A percentile compares a stretch with the other conserved stretches of the same genome.
Conservation (phyloP, 345 rosid genomes). For the Eucalyptus viminalis region DNA sequence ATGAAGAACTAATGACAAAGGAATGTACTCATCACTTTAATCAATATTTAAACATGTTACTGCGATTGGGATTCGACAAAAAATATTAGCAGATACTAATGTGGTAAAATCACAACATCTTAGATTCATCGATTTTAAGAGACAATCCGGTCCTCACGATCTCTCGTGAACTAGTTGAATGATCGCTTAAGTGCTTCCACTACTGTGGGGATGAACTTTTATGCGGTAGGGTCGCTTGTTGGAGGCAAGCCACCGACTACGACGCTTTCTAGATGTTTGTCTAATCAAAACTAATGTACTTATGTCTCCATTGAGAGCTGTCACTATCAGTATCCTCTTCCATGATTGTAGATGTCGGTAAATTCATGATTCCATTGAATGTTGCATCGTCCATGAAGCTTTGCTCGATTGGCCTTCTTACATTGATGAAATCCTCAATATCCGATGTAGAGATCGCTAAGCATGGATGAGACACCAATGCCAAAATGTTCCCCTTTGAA, state of each 20-base stretch:
- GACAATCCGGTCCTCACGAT: background rate
- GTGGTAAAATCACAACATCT: background rate
- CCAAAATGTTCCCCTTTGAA: background rate
- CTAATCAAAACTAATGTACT: background rate
- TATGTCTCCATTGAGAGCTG: background rate
- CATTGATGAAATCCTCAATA: background rate
- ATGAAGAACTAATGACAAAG: background rate
- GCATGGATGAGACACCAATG: fast-evolving
- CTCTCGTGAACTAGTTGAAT: background rate
- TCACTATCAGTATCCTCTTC: background rate
- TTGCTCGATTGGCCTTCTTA: background rate
- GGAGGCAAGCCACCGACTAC: background rate
- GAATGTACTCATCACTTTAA: background rate
- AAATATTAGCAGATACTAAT: background rate
- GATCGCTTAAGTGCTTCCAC: background rate
- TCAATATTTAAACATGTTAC: background rate
- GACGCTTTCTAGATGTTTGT: background rate
- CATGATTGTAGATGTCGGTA: background rate
- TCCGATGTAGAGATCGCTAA: background rate
- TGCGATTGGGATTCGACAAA: fast-evolving
- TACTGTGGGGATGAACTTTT: background rate
- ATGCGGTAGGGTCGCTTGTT: fast-evolving
- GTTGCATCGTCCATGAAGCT: background rate
- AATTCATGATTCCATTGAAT: background rate
- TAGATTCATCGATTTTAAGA: too few relatives aligned